Base-by-base conservation (phyloP, 2,329 filamentous ascomycete genomes). In the Dactylonectria estremocensis region DNA sequence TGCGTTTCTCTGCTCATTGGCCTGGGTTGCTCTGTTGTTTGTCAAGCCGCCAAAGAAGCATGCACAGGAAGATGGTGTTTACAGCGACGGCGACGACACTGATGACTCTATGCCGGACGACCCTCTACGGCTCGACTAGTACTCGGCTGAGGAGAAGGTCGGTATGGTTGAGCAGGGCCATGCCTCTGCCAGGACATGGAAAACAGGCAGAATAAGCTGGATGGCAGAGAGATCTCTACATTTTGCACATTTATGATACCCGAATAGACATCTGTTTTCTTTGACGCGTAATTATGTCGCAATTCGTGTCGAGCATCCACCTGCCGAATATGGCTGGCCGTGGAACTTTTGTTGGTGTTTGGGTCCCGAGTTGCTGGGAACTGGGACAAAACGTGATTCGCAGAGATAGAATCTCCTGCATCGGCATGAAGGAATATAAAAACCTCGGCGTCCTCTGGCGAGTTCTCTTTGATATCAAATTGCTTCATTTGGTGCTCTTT, bases 21-120 rank as follows among this genome's bases (percentile, higher is more conserved):
- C 79, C 6, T 75, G 77, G 64, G 57, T 74, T 2, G 79, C 78
- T 0, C 59, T 80, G 8, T 60, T 75, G 13, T 78, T 82, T 54
- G 79, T 83, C 3, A 70, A 70, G 13, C 75, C 78, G 40, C 82
- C 82, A 13, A 77, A 70, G 64, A 76, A 72, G 61, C 61, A 62
- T 9, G 52, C 37, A 1, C 57, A 56, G 13, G 71, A 75, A 20
- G 66, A 72, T 0, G 33, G 24, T 4, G 57, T 56, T 1, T 70
- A 67, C 8, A 71, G 62, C 6, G 71, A 74, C 3, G 70, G 55
- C 5, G 71, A 67, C 7, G 71, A 74, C 28, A 57, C 55, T 18
- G 72, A 74, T 1, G 71, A 76, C 3, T 74, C 64, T 9, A 68
- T 73, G 68, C 69, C 74, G 1, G 76, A 75, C 35, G 62, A 72